Conservation (phyloP, 169 alveolate genomes). For the Cryptosporidium canis region DNA sequence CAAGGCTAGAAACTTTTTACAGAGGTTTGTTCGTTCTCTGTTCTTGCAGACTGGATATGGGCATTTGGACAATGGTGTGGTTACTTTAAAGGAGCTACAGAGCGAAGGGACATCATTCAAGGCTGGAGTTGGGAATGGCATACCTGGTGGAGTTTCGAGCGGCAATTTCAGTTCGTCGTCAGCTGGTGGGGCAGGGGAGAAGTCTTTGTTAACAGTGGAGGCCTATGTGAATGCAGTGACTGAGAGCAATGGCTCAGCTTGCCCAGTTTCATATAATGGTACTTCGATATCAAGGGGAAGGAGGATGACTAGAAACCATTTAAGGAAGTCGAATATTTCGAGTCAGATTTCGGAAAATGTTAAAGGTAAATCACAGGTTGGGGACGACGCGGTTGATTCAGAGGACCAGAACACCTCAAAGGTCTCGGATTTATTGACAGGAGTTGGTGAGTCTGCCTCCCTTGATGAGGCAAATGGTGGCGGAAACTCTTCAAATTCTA, state of each 20-base stretch:
- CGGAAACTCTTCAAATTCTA: constrained; percentile 6
- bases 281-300: constrained; percentile 55
- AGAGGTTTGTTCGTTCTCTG: constrained; percentile 43
- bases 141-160: not conserved
- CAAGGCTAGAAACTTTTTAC: constrained; percentile 63
- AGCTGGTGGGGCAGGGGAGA: constrained; percentile 9
- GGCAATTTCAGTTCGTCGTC: not conserved
- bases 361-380: not conserved
- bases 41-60: constrained; percentile 22
- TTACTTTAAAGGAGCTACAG: constrained; percentile 40
- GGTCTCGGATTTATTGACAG: not conserved
- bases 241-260: constrained; percentile 10
- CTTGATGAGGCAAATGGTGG: constrained; percentile 6
- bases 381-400: constrained; percentile 20
- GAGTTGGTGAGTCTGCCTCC: not conserved
- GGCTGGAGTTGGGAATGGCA: constrained; percentile 1
- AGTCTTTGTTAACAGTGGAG: constrained; percentile 45
- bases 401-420: constrained; percentile 51
- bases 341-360: constrained; percentile 4
- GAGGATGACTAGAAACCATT: constrained; percentile 66
- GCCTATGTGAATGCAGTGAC: constrained; percentile 71
- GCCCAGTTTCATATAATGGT: constrained; percentile 11
- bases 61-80: constrained; percentile 20
- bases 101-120: constrained; percentile 50
- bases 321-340: constrained; percentile 21